These are phyloP conservation scores for Chenopodium album DNA, from an alignment of 148 eudicot species.

Conservation along the genomic window DNA sequence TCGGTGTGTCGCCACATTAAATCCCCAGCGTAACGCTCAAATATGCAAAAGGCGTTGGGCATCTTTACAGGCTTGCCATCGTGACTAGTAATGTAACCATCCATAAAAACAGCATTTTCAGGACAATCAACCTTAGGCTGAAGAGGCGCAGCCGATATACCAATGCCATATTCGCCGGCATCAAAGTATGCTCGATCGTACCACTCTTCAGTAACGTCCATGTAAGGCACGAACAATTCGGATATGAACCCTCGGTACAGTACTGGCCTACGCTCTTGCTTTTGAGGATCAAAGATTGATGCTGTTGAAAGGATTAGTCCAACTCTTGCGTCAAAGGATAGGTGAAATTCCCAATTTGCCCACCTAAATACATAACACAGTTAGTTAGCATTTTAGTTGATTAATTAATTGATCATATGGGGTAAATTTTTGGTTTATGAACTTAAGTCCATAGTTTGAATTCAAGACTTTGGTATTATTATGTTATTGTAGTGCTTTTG, in stretches of 20 bases:
- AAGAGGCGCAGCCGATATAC: constrained; percentile 40
- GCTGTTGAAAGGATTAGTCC: constrained; percentile 48
- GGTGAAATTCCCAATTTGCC: constrained; percentile 57
- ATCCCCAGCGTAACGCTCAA: constrained; percentile 44
- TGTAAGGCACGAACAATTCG: constrained; percentile 58
- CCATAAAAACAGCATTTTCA: constrained; percentile 39
- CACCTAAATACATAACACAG: constrained; percentile 31
- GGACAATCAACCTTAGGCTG: constrained; percentile 48
- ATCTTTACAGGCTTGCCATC: constrained; percentile 38
- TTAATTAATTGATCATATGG: too few species aligned
- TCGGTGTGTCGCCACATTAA: constrained; percentile 67
- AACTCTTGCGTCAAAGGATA: constrained; percentile 48
- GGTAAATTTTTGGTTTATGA: too few species aligned
- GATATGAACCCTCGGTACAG: constrained; percentile 50
- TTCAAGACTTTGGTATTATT: too few species aligned
- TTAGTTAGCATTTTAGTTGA: too few species aligned
- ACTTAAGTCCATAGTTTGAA: too few species aligned
- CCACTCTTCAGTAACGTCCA: constrained; percentile 63
- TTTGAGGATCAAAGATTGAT: constrained; percentile 40
- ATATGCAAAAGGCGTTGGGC: constrained; percentile 40
- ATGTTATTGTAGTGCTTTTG: too few species aligned
- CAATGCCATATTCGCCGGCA: constrained; percentile 53
- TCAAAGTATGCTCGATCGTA: constrained; percentile 49
- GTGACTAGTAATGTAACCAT: constrained; percentile 38
- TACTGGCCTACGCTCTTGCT: constrained; percentile 28